Percentiles rank a stretch among this genome's conserved stretches.
phyloP scores from a whole-genome alignment of 1,284 basidiomycete species.

The Cryptococcus sp. region DNA sequence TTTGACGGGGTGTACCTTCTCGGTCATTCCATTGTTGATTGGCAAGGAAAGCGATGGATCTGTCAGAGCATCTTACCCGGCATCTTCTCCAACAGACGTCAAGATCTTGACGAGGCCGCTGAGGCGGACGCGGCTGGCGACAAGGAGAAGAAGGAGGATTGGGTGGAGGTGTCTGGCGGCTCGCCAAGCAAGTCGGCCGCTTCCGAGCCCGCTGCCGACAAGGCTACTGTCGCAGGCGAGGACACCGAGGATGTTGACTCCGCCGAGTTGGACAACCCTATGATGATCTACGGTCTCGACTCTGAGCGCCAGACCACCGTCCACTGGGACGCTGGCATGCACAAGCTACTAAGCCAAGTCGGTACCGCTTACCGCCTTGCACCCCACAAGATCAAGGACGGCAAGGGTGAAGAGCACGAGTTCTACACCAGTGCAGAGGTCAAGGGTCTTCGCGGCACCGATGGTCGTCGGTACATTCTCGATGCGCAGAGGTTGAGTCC shows the following conservation, averaged over 20 bases:
- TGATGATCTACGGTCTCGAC: conserved; percentile 61
- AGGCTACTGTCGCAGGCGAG: conserved; percentile 43
- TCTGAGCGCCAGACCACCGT: conserved; percentile 57
- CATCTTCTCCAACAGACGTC: conserved; percentile 56
- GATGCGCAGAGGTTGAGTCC: conserved; percentile 60
- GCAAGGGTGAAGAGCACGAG: conserved; percentile 54
- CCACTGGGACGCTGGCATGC: conserved; percentile 56
- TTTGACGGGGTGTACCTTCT: conserved; percentile 78
- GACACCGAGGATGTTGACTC: conserved; percentile 11
- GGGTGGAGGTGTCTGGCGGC: conserved; percentile 56
- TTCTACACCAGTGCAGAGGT: conserved; percentile 61
- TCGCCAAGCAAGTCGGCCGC: conserved; percentile 67
- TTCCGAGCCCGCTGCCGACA: conserved; percentile 72
- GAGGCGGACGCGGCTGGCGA: conserved; percentile 32
- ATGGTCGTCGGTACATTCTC: conserved; percentile 60
- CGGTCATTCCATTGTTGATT: conserved; percentile 64
- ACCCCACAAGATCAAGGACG: conserved; percentile 57
- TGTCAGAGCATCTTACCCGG: conserved; percentile 62
- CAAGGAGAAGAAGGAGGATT: conserved; percentile 49
- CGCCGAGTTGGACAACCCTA: conserved; percentile 50
- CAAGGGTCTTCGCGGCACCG: conserved; percentile 61
- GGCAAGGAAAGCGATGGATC: conserved; percentile 62
- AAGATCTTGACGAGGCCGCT: conserved; percentile 39
- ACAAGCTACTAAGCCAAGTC: conserved; percentile 58
- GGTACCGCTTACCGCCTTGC: conserved; percentile 57